These are phyloP conservation scores for Pterulicium gracile DNA, from an alignment of 1,284 basidiomycete genomes.

Conservation along the genomic window DNA sequence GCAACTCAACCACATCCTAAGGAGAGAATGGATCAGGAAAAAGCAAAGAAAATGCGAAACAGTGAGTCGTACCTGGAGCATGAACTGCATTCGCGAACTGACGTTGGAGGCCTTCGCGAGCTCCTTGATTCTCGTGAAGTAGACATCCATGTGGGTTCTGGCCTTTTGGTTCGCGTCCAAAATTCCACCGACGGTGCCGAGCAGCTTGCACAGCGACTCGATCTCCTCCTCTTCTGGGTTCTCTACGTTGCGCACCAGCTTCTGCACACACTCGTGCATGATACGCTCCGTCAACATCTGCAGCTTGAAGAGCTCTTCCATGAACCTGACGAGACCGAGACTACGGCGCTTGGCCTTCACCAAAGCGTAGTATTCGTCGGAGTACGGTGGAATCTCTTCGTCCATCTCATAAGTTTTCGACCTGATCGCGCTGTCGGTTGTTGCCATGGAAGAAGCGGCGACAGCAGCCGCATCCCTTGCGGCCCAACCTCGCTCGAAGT, in stretches of 20 bases:
- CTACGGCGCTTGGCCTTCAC: constrained; percentile 71
- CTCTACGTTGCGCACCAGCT: constrained; percentile 59
- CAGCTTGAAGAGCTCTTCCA: constrained; percentile 75
- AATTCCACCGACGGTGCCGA: constrained; percentile 56
- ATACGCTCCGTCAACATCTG: constrained; percentile 62
- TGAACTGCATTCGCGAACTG: constrained; percentile 59
- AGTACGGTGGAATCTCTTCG: constrained; percentile 35
- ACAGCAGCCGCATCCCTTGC: not conserved
- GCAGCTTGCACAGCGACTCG: constrained; percentile 63
- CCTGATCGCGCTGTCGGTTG: not conserved
- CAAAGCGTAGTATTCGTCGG: constrained; percentile 68
- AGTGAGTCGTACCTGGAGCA: constrained; percentile 45
- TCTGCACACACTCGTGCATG: constrained; percentile 69
- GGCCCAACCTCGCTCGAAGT: constrained; percentile 35
- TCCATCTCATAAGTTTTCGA: constrained; percentile 33
- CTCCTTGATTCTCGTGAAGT: constrained; percentile 56
- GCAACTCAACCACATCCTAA: constrained; percentile 11
- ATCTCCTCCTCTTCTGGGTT: constrained; percentile 74
- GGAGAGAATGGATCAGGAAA: constrained; percentile 2
- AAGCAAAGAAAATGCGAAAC: not conserved
- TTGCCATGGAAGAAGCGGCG: not conserved
- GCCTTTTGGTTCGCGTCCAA: constrained; percentile 52
- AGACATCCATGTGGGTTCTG: constrained; percentile 51
- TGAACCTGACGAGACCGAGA: constrained; percentile 62
- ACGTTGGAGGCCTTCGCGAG: constrained; percentile 41